These are phyloP conservation scores for Boletus semigastroideus DNA, from an alignment of 1,284 basidiomycete genomes.

Conservation along the genomic window DNA sequence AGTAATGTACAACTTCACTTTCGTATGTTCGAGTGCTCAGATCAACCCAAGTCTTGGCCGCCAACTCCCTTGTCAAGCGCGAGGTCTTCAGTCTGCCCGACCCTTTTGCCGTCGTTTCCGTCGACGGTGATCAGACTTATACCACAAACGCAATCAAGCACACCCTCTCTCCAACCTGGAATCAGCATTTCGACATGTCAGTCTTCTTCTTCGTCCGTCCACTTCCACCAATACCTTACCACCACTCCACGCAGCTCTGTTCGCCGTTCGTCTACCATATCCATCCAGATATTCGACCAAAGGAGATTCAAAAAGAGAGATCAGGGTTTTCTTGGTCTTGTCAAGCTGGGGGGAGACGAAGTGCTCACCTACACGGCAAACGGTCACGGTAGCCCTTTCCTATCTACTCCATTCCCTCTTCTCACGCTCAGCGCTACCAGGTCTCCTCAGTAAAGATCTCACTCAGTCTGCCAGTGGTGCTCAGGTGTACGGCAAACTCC, in stretches of 20 bases:
- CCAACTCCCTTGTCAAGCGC: constrained; percentile 85
- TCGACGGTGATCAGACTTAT: constrained; percentile 94
- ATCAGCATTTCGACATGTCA: constrained; percentile 91
- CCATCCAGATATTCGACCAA: constrained; percentile 98
- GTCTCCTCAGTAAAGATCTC: constrained; percentile 34
- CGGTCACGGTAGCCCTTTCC: constrained; percentile 26
- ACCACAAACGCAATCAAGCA: constrained; percentile 86
- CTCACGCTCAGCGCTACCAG: constrained; percentile 17
- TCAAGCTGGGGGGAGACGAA: constrained; percentile 28
- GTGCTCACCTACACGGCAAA: constrained; percentile 27
- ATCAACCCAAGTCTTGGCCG: constrained; percentile 70
- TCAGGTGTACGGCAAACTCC: constrained; percentile 35
- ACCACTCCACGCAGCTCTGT: constrained; percentile 57
- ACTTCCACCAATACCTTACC: constrained; percentile 4
- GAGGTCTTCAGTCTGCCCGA: constrained; percentile 93
- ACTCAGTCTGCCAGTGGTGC: constrained; percentile 26
- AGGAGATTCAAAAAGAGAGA: constrained; percentile 96
- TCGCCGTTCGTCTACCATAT: constrained; percentile 86
- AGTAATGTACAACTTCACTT: constrained; percentile 3
- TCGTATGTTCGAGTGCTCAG: too few relatives aligned
- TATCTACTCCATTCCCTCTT: not conserved
- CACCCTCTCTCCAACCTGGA: constrained; percentile 90
- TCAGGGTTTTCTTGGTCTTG: constrained; percentile 68
- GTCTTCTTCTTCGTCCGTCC: constrained; percentile 26
- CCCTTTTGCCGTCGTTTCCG: constrained; percentile 94